phyloP scores from a whole-genome alignment of 495 filamentous ascomycete genomes.

The Annulohypoxylon bovei region DNA sequence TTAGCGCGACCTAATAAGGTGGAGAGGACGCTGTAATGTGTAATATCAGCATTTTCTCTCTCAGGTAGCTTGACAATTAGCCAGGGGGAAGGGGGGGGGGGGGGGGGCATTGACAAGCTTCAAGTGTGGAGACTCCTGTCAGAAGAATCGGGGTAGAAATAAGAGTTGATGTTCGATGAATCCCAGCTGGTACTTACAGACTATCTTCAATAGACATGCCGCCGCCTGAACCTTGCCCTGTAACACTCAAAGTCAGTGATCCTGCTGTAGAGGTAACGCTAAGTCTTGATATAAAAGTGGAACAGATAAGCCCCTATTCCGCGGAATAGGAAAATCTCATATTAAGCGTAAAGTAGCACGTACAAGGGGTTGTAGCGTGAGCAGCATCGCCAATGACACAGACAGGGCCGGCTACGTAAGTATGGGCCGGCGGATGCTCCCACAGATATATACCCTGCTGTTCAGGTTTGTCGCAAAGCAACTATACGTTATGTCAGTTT shows the following conservation, averaged over 20 bases:
- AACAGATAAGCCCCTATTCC: too few species aligned
- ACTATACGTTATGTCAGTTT: constrained; percentile 1
- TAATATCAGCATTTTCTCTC: too few species aligned
- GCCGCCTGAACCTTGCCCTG: constrained; percentile 48
- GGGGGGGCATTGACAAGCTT: not conserved
- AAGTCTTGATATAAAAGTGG: too few species aligned
- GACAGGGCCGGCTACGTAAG: constrained; percentile 35
- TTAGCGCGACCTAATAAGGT: constrained; percentile 40
- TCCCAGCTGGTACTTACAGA: not conserved
- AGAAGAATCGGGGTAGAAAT: not conserved
- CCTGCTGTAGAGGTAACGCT: too few species aligned
- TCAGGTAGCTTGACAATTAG: too few species aligned
- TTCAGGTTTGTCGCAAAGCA: constrained; percentile 26
- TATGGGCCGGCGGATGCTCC: constrained; percentile 29
- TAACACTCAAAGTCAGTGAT: too few species aligned
- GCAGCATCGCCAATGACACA: constrained; percentile 56
- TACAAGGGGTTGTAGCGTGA: constrained; percentile 50
- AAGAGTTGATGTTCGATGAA: too few species aligned
- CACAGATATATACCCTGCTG: constrained; percentile 16
- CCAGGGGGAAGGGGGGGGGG: too few species aligned
- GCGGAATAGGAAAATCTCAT: too few species aligned
- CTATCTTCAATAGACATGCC: constrained; percentile 54
- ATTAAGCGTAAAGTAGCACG: too few species aligned
- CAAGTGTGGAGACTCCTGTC: not conserved
- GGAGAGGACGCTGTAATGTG: constrained; percentile 35